A percentile compares a stretch with the other conserved stretches of the same genome.
Evolutionary conservation across 106 monocot species (phyloP).

Genomic region (Alisma plantagoaquatica): DNA sequence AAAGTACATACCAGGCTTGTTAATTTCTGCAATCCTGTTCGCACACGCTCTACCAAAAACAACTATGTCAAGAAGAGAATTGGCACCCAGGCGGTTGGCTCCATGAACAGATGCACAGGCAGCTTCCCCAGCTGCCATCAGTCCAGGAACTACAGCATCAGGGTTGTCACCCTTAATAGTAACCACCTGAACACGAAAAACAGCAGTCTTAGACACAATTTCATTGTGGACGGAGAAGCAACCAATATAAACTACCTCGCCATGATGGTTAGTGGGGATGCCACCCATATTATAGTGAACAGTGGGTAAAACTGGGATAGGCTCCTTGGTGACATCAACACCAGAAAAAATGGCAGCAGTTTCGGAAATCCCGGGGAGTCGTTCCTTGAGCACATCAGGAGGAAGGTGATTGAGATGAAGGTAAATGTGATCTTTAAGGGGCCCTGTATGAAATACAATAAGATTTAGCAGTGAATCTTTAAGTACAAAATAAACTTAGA

Average conservation of each 20-base stretch:
- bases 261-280: constrained; percentile 91
- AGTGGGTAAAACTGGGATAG: constrained; percentile 95
- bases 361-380: constrained; percentile 99
- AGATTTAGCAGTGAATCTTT: too few relatives aligned
- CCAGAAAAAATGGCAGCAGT: constrained; percentile 99
- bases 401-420: constrained; percentile 94
- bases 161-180: constrained; percentile 62
- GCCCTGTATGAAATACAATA: constrained; percentile 35
- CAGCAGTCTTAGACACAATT: too few relatives aligned
- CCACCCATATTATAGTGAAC: constrained; percentile 99
- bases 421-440: constrained; percentile 94
- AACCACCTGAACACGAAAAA: constrained; percentile 31
- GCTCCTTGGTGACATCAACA: constrained; percentile 99
- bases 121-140: constrained; percentile 96
- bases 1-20: constrained; percentile 70
- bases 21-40: constrained; percentile 81
- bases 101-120: constrained; percentile 99
- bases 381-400: constrained; percentile 92
- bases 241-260: constrained; percentile 75
- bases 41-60: constrained; percentile 98
- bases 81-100: constrained; percentile 94
- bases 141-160: constrained; percentile 78
- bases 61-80: constrained; percentile 97
- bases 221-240: too few relatives aligned
- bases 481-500: too few relatives aligned